A percentile compares a stretch with the other conserved stretches of the same genome.
Evolutionary conservation across 768 basidiomycete species (phyloP).

Genomic region (Paxillus involutus): DNA sequence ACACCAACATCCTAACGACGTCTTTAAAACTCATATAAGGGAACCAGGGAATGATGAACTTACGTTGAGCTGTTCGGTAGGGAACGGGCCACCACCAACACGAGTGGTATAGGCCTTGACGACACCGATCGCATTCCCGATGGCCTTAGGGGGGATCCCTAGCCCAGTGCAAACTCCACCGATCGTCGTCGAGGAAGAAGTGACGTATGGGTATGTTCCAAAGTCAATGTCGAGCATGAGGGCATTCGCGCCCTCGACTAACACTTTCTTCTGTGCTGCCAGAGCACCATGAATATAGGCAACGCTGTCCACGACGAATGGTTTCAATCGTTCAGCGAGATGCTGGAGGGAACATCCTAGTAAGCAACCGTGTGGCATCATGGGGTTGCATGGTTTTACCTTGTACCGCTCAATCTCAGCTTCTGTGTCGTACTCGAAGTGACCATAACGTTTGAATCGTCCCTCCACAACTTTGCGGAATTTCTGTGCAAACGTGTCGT

Average conservation of each 20-base stretch:
- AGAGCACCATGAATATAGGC: conserved; percentile 83
- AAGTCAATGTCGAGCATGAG: conserved; percentile 98
- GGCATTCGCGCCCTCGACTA: conserved; percentile 98
- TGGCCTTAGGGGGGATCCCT: conserved; percentile 89
- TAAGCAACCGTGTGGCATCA: neutral
- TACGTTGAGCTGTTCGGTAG: conserved; percentile 91
- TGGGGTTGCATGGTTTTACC: conserved; percentile 39
- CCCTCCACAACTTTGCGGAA: conserved; percentile 97
- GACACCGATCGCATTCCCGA: conserved; percentile 89
- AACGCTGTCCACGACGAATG: conserved; percentile 89
- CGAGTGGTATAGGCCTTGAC: conserved; percentile 98
- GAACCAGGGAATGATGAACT: conserved; percentile 24
- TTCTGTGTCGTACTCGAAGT: conserved; percentile 98
- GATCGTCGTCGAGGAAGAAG: conserved; percentile 89
- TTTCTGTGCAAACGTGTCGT: conserved; percentile 79
- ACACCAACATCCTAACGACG: conserved; percentile 66
- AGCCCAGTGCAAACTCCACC: conserved; percentile 97
- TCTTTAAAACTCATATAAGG: neutral
- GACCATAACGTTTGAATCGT: conserved; percentile 95
- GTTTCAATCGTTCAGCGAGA: conserved; percentile 80
- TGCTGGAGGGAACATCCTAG: conserved; percentile 39
- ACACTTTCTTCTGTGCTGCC: conserved; percentile 69
- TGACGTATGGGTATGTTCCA: conserved; percentile 98
- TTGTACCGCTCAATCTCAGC: conserved; percentile 93
- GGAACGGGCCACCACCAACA: conserved; percentile 98